Evolutionary conservation across 805 yeast species (phyloP).

Genomic region (Wickerhamiella vanderwaltii): DNA sequence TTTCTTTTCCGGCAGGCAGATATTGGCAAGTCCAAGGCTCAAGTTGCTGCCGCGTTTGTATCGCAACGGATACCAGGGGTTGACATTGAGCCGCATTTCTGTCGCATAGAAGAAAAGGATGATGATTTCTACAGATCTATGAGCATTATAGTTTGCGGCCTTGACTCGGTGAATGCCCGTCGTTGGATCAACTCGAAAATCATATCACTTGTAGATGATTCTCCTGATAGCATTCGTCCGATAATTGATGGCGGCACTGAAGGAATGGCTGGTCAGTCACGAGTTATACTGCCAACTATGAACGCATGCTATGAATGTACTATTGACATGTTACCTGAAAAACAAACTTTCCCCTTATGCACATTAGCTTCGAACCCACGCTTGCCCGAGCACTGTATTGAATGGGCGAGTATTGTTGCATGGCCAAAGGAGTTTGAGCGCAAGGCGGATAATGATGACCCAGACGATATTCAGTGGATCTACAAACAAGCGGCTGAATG

Average conservation of each 20-base stretch:
- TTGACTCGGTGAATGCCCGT: constrained; percentile 82
- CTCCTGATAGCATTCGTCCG: constrained; percentile 43
- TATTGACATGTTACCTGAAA: constrained; percentile 48
- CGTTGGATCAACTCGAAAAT: constrained; percentile 74
- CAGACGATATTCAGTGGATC: constrained; percentile 55
- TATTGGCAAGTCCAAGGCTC: constrained; percentile 55
- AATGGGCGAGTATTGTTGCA: constrained; percentile 68
- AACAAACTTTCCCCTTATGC: constrained; percentile 71
- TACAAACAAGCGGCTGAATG: constrained; percentile 42
- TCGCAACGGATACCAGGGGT: constrained; percentile 32
- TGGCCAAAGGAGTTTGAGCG: constrained; percentile 42
- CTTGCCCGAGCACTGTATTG: constrained; percentile 86
- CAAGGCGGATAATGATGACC: constrained; percentile 55
- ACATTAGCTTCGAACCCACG: constrained; percentile 93
- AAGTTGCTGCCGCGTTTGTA: constrained; percentile 50
- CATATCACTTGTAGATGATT: constrained; percentile 46
- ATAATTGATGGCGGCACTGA: constrained; percentile 93
- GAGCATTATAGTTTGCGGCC: constrained; percentile 67
- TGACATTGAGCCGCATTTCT: constrained; percentile 45
- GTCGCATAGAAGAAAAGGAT: constrained; percentile 53
- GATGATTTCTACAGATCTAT: constrained; percentile 54
- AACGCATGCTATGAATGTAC: constrained; percentile 93
- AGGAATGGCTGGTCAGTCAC: constrained; percentile 83
- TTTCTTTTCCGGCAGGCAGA: constrained; percentile 51
- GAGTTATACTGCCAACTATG: constrained; percentile 73